phyloP scores from a whole-genome alignment of 345 rosid genomes.

The Sisymbrium irio region DNA sequence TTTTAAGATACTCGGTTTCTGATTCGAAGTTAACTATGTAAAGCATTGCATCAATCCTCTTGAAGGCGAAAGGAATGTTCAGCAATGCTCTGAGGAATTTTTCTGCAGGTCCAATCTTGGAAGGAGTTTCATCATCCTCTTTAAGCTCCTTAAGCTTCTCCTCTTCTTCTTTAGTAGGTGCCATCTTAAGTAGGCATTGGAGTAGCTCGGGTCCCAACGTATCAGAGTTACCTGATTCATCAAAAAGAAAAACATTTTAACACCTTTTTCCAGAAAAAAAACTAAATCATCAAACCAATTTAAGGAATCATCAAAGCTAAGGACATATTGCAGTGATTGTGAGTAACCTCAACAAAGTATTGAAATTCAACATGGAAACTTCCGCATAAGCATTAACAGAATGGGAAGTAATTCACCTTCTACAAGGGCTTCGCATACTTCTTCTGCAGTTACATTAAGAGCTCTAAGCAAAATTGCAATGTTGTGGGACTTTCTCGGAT shows the following conservation, averaged over 20 bases:
- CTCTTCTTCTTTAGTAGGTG: conserved; percentile 91
- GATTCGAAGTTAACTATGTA: conserved; percentile 84
- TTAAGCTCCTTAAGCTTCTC: conserved; percentile 70
- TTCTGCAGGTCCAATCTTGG: conserved; percentile 88
- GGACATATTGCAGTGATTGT: background rate
- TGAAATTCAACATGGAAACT: background rate
- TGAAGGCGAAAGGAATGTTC: conserved; percentile 81
- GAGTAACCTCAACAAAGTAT: background rate
- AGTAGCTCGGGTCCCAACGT: conserved; percentile 88
- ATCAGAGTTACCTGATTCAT: conserved; percentile 73
- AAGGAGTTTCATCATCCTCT: conserved; percentile 46
- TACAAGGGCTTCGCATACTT: conserved; percentile 87
- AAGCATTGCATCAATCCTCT: conserved; percentile 90
- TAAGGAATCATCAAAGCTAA: background rate
- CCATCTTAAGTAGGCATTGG: conserved; percentile 89
- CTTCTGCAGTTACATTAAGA: conserved; percentile 83
- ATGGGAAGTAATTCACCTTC: conserved; percentile 52
- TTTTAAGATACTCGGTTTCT: conserved; percentile 74
- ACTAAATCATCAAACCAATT: background rate
- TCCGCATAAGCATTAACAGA: background rate
- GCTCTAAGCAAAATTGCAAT: conserved; percentile 90
- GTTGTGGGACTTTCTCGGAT: conserved; percentile 90
- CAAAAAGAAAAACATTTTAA: background rate
- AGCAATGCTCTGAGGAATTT: conserved; percentile 83
- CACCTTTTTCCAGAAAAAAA: background rate